Evolutionary conservation across 257 asterid species (phyloP), one percentile per base, ranked within the genome.

Genomic region (Lantana camara): DNA sequence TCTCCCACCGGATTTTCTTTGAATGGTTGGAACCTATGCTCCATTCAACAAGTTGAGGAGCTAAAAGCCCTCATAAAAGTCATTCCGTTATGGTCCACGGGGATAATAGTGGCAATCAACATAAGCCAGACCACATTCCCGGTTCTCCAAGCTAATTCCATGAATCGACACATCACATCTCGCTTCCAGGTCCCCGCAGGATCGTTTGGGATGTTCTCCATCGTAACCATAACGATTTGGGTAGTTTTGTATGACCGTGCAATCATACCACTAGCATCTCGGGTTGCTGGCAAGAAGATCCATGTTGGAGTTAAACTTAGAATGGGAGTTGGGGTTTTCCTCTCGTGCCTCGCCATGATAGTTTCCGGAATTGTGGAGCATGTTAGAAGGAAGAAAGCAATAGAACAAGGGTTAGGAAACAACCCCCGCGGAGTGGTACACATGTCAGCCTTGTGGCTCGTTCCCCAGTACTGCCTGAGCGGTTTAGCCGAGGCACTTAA

Each of bases 381-480:
- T 1, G 23, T 70, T 7, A 67, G 95, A 8, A 61, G 81, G n/a
- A 63, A 51, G 35, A 73, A 58, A 20, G 85, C 87, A 7, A 74
- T 79, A 10, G 49, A 69, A 32, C 74, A 77, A 67, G 91, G 95
- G 0, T 34, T 83, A 9, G 48, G 50, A 11, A 58, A 80, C 66
- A 53, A 63, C 52, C 85, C 92, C 0, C 62, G 48, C 2, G 89
- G 64, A 8, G 56, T 70, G 1, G 77, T 80, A 13, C 67, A 57
- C 57, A 87, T 87, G 89, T 82, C 95, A 9, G 91, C 91, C 0
- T 53, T 82, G 79, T 87, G 95, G 95, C 85, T 84, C 11, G 76
- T 82, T 7, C 95, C 95, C 10, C 95, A 87, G 35, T 56, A 84
- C 21, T 35, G 72, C 56, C 27, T 82, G 65, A 66, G 12, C 5